Evolutionary conservation across 2,329 filamentous ascomycete species (phyloP), one percentile per base, ranked within the genome.

Genomic region (Aspergillus carbonarius): DNA sequence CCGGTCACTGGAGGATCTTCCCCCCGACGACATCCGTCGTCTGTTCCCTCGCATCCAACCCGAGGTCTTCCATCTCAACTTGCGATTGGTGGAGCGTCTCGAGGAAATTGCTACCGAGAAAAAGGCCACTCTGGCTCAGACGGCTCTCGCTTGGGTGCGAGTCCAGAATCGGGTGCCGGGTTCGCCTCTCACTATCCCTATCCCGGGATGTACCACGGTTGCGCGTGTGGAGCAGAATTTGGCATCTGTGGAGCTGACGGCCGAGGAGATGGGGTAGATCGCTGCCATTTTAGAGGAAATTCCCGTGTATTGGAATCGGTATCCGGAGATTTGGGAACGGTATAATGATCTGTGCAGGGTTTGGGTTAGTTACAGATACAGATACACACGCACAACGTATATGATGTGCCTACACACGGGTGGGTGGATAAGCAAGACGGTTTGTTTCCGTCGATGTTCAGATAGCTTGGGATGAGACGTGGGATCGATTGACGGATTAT

Each of bases 111-210:
- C 88, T 1, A 69, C 77, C 64, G 78, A 78, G 66, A 90, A 89
- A 74, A 80, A 80, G 0, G 83, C 80, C 68, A 88, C 85, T 0
- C 70, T 83, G 4, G 81, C 82, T 1, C 88, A 92, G 74, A 77
- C 91, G 27, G 88, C 88, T 13, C 77, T 92, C 55, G 82, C 80
- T 52, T 92, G 88, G 88, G 74, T 85, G 2, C 66, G 79, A 46
- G 73, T 79, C 1, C 74, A 86, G 40, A 82, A 79, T 42, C 75
- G 74, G 51, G 78, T 76, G 30, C 78, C 82, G 6, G 84, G 82
- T 42, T 80, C 83, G 79, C 83, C 82, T 15, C 72, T 66, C 12
- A 53, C 71, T 20, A 66, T 77, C 5, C 70, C 72, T 1, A 68
- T 75, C 30, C 64, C 70, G 0, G 73, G 73, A 2, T 70, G 70